phyloP scores from a whole-genome alignment of 768 basidiomycete genomes.

The Pleurotus cornucopiae region DNA sequence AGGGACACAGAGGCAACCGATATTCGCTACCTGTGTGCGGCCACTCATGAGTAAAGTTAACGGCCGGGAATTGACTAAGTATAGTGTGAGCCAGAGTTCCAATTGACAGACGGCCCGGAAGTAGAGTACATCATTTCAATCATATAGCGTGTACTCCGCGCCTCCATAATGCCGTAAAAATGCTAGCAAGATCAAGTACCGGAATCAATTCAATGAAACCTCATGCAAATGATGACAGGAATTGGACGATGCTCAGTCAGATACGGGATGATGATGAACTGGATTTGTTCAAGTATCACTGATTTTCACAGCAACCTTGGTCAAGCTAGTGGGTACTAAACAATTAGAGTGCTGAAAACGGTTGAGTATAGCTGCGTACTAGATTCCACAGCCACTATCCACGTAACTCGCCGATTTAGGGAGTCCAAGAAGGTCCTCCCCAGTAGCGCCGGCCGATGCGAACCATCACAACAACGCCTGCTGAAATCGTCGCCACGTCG shows the following conservation, averaged over 20 bases:
- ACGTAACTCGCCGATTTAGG: too few species aligned
- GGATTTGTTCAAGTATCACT: too few species aligned
- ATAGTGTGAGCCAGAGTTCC: slow-evolving; percentile 2
- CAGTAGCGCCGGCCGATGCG: slow-evolving; percentile 49
- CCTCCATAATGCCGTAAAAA: slow-evolving; percentile 7
- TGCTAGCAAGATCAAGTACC: slow-evolving; percentile 5
- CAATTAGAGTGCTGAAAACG: too few species aligned
- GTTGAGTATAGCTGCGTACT: too few species aligned
- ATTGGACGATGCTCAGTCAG: too few species aligned
- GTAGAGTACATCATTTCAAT: neutral
- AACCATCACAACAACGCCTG: slow-evolving; percentile 40
- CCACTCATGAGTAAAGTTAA: neutral
- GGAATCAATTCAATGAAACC: neutral
- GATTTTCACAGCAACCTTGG: too few species aligned
- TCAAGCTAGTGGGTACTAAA: too few species aligned
- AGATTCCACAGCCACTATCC: too few species aligned
- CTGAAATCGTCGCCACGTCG: slow-evolving; percentile 48
- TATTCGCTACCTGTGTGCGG: neutral
- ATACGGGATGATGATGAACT: too few species aligned
- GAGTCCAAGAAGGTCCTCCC: slow-evolving; percentile 35
- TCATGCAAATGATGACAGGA: too few species aligned
- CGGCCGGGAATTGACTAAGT: slow-evolving; percentile 3
- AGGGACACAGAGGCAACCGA: neutral
- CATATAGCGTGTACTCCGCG: slow-evolving; percentile 7
- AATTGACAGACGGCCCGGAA: slow-evolving; percentile 9